Evolutionary conservation across 139 green algal species (phyloP).

Genomic region (Gonium pectorale): DNA sequence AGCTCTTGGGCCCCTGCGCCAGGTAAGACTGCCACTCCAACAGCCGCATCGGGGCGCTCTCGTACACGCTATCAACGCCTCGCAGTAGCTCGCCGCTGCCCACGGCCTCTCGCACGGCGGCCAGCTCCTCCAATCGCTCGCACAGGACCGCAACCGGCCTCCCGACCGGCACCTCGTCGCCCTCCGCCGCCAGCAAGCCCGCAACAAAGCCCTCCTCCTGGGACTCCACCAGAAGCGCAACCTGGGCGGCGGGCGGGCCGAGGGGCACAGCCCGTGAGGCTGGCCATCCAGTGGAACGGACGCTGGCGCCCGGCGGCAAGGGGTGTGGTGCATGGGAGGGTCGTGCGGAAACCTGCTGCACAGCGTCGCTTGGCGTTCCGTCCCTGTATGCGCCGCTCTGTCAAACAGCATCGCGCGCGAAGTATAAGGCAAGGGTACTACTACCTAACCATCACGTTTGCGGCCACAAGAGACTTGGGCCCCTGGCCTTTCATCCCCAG

Average conservation of each 20-base stretch:
- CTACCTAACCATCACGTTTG: too few species aligned
- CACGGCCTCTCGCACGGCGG: not conserved
- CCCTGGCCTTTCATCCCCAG: too few species aligned
- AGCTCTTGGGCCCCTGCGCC: not conserved
- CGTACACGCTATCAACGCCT: not conserved
- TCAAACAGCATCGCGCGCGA: too few species aligned
- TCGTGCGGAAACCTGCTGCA: too few species aligned
- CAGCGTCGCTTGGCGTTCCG: not conserved
- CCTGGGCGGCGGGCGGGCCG: not conserved
- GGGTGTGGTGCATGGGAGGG: not conserved
- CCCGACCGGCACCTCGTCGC: slow-evolving; percentile 22
- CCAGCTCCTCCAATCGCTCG: not conserved
- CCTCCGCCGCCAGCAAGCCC: not conserved
- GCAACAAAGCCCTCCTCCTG: slow-evolving; percentile 36
- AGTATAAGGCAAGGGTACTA: too few species aligned
- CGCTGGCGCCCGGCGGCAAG: not conserved
- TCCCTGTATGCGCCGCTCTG: not conserved
- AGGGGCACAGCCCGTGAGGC: too few species aligned
- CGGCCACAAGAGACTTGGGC: too few species aligned
- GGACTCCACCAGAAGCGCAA: slow-evolving; percentile 36
- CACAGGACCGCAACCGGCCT: slow-evolving; percentile 1
- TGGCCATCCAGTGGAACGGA: not conserved
- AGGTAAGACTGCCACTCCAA: slow-evolving; percentile 42
- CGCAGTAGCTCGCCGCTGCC: not conserved
- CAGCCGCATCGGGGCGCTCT: not conserved